Evolutionary conservation across 176 grass and related monocot species (phyloP), one percentile per base, ranked within the genome.

Genomic region (Avena sativa): DNA sequence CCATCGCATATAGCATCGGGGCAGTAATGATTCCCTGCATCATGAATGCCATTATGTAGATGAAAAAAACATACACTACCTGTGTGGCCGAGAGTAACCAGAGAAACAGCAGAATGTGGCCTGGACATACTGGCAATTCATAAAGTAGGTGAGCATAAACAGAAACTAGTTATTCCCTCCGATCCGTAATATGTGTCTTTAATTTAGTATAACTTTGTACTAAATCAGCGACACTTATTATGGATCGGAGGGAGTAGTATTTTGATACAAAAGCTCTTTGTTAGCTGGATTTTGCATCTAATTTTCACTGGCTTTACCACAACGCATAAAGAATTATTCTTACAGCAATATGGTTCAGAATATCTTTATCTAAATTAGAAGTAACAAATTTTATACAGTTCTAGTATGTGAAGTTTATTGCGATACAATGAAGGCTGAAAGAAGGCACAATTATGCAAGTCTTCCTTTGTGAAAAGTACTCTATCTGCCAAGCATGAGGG

Each of bases 11-110:
- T 58, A 99, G 81, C 90, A 99, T 93, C 2, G 97, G 97, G 74
- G 97, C 97, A 66, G 97, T 99, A 74, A 96, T 84, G 58, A 99
- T 89, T 85, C 97, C 97, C 97, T 99, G 92, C 84, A 90, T 75
- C 70, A 87, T 80, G 64, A 75, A 75, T 76, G 71, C 26, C 30
- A 87, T 80, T 57, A 89, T 81, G 81, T 30, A 59, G 40, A 80
- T 2, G 60, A 2, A 88, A 71, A 80, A 60, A 19, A 44, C 36
- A 86, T 74, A 5, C 12, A 23, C 47, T 56, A 25, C 60, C 47
- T 28, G 44, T 0, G 47, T 74, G 71, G 12, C 44, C 5, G 8
- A 74, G 12, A 48, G 43, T 58, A 32, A 70, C 36, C 3, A 43
- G 23, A 81, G 51, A 79, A 71, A 61, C 14, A 83, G n/a, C 46